These are phyloP conservation scores for Fraxinus sp. DNA, from an alignment of 305 asterid species.

Conservation along the genomic window DNA sequence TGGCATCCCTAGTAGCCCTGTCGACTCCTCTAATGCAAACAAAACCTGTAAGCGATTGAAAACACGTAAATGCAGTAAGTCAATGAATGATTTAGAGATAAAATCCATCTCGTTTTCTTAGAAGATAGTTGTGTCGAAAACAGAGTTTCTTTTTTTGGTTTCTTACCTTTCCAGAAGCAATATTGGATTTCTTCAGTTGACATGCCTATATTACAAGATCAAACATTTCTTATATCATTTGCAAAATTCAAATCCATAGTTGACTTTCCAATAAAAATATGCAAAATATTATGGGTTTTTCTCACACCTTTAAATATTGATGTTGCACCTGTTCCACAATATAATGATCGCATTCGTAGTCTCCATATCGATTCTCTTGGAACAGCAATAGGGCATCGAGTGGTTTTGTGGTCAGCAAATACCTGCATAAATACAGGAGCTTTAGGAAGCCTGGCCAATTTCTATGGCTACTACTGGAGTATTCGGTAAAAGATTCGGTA, in stretches of 20 bases:
- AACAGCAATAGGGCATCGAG: slow-evolving; percentile 37
- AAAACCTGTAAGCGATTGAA: slow-evolving; percentile 23
- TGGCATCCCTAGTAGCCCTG: not conserved
- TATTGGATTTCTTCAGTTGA: slow-evolving; percentile 17
- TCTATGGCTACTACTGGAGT: not conserved
- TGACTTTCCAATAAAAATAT: not conserved
- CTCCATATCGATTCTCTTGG: slow-evolving; percentile 33
- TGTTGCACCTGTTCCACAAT: slow-evolving; percentile 42
- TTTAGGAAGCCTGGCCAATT: not conserved
- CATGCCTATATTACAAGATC: slow-evolving; percentile 28
- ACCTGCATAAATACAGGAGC: slow-evolving; percentile 31
- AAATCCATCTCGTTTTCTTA: not conserved
- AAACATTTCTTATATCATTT: not conserved
- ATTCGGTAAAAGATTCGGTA: too few relatives aligned
- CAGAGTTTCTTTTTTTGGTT: not conserved
- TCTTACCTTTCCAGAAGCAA: slow-evolving; percentile 38
- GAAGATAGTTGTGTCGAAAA: not conserved
- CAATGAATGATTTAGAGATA: not conserved
- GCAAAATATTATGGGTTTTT: not conserved
- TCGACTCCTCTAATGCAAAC: slow-evolving; percentile 37
- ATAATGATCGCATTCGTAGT: slow-evolving; percentile 27
- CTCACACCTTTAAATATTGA: slow-evolving; percentile 47
- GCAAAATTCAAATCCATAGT: not conserved
- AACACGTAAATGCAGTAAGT: not conserved
- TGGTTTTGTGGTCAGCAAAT: slow-evolving; percentile 55